These are phyloP conservation scores for Yamadazyma friedrichii DNA, from an alignment of 1,139 yeast genomes.

Conservation along the genomic window DNA sequence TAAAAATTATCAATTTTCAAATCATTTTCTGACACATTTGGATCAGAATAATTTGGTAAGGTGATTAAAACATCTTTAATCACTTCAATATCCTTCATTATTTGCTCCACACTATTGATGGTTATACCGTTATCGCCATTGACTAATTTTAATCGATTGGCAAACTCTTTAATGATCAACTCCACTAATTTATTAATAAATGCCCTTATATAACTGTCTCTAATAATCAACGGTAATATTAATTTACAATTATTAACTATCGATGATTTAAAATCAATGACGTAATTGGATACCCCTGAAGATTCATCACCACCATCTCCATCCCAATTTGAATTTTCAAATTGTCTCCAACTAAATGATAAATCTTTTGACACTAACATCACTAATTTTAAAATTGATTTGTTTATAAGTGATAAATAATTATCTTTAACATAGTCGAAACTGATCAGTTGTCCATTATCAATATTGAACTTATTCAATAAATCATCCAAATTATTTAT, in stretches of 20 bases:
- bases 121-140: conserved; percentile 51
- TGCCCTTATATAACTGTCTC: conserved; percentile 71
- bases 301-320: conserved; percentile 43
- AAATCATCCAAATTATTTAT: conserved; percentile 75
- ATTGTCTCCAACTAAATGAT: conserved; percentile 80
- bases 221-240: conserved; percentile 60
- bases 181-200: conserved; percentile 80
- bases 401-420: conserved; percentile 58
- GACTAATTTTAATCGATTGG: conserved; percentile 54
- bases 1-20: conserved; percentile 24
- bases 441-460: conserved; percentile 27
- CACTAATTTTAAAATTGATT: conserved; percentile 56
- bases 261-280: conserved; percentile 53
- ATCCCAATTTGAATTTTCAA: conserved; percentile 75
- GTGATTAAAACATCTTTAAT: conserved; percentile 55
- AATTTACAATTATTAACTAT: conserved; percentile 45
- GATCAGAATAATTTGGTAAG: conserved; percentile 48
- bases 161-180: conserved; percentile 53
- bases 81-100: conserved; percentile 67
- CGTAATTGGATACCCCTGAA: conserved; percentile 68
- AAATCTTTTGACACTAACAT: conserved; percentile 60
- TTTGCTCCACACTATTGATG: conserved; percentile 76
- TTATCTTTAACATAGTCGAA: conserved; percentile 58
- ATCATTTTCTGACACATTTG: conserved; percentile 23
- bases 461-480: conserved; percentile 55